Conservation (phyloP, 179 eudicot genomes). For the Dionaea muscipula region DNA sequence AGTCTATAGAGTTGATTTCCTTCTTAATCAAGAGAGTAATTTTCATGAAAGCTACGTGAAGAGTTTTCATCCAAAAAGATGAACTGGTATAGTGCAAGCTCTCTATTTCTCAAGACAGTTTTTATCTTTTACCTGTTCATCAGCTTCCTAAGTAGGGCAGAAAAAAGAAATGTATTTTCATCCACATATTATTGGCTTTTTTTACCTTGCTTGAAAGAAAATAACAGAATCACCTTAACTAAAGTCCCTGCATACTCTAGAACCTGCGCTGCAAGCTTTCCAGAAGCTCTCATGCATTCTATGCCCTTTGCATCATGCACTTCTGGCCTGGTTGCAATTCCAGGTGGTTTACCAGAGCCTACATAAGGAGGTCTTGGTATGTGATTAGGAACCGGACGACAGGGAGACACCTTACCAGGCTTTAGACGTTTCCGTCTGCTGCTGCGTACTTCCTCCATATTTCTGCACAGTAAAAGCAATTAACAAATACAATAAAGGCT, state of each 20-base stretch:
- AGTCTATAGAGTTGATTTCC: no score
- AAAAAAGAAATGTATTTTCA: no score
- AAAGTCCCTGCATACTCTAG: conserved; percentile 92
- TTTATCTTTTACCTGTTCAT: no score
- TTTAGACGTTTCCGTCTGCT: conserved; percentile 41
- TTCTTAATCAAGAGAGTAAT: no score
- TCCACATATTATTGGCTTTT: no score
- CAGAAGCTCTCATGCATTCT: conserved; percentile 88
- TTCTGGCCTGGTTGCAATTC: conserved; percentile 60
- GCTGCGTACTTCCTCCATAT: conserved; percentile 25
- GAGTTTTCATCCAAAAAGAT: no score
- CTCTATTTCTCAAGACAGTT: no score
- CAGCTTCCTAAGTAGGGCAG: no score
- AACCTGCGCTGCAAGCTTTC: conserved; percentile 85
- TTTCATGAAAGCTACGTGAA: no score
- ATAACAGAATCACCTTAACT: conserved; percentile 47
- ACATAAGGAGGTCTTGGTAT: conserved; percentile 77
- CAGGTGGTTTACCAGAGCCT: conserved; percentile 49
- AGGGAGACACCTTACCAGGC: conserved; percentile 84
- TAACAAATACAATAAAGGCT: no score
- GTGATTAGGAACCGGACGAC: conserved; percentile 62
- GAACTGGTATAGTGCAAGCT: no score
- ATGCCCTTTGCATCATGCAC: conserved; percentile 75
- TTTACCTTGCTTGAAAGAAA: neutral
- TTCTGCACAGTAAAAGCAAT: no score